These are phyloP conservation scores for Entelexis paramagnoliae DNA, from an alignment of 1,139 yeast genomes.

Conservation along the genomic window DNA sequence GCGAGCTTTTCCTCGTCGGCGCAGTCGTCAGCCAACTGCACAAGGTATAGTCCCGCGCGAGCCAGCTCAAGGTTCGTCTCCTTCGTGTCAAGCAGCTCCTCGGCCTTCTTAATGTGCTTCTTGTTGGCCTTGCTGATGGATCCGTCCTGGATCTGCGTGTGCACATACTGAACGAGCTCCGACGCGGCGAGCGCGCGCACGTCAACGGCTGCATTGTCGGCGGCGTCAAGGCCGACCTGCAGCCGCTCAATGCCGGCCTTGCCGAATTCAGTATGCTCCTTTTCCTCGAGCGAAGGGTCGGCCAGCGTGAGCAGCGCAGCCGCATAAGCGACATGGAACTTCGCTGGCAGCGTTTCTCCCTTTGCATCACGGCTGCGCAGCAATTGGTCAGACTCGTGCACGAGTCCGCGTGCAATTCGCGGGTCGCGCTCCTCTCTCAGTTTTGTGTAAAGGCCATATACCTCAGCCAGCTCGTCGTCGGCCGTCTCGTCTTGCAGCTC, in stretches of 20 bases:
- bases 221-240: slow-evolving; percentile 46
- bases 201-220: slow-evolving; percentile 39
- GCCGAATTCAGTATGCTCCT: slow-evolving; percentile 24
- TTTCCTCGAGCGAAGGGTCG: slow-evolving; percentile 28
- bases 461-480: slow-evolving; percentile 66
- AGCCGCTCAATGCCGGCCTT: slow-evolving; percentile 63
- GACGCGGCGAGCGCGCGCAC: slow-evolving; percentile 48
- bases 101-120: slow-evolving; percentile 10
- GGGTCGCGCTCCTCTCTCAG: slow-evolving; percentile 38
- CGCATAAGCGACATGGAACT: slow-evolving; percentile 66
- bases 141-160: slow-evolving; percentile 18
- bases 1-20: slow-evolving; percentile 7
- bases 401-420: slow-evolving; percentile 61
- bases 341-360: slow-evolving; percentile 38
- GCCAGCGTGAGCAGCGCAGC: slow-evolving; percentile 62
- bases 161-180: slow-evolving; percentile 35
- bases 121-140: slow-evolving; percentile 11
- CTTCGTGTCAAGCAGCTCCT: not conserved
- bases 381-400: slow-evolving; percentile 83
- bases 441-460: slow-evolving; percentile 50
- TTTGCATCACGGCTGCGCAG: slow-evolving; percentile 37
- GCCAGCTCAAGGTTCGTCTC: slow-evolving; percentile 11
- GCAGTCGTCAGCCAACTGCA: slow-evolving; percentile 14
- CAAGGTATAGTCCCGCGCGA: slow-evolving; percentile 6
- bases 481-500: slow-evolving; percentile 65